phyloP scores from a whole-genome alignment of 768 basidiomycete genomes.

The Mycena galericulata region DNA sequence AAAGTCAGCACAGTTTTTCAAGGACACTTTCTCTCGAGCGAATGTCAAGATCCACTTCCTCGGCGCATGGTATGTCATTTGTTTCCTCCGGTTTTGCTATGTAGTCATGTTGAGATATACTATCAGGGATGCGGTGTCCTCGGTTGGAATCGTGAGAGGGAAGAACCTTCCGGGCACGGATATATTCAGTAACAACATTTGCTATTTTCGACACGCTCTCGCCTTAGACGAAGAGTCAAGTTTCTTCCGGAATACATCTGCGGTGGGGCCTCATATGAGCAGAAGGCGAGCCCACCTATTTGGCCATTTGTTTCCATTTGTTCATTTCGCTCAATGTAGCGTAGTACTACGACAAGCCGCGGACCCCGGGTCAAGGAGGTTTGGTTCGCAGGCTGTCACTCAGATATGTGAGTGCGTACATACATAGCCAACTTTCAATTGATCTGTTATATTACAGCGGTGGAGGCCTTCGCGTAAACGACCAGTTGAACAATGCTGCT shows the following conservation, averaged over 20 bases:
- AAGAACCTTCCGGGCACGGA: background rate
- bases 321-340: background rate
- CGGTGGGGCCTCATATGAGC: conserved; percentile 1
- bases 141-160: background rate
- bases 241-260: conserved; percentile 39
- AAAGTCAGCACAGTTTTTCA: conserved; percentile 38
- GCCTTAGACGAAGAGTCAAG: conserved; percentile 44
- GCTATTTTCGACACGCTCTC: conserved; percentile 42
- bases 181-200: conserved; percentile 14
- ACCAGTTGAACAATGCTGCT: background rate
- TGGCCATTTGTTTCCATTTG: background rate
- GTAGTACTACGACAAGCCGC: background rate
- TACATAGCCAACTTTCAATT: background rate
- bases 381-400: conserved; percentile 1
- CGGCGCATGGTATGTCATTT: conserved; percentile 46
- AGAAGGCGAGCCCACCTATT: background rate
- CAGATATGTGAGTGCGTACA: background rate
- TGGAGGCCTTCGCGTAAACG: background rate
- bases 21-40: conserved; percentile 37
- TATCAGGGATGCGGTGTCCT: background rate
- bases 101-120: background rate
- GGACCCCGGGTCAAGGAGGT: background rate
- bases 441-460: background rate
- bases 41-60: conserved; percentile 46
- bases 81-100: background rate